Evolutionary conservation across 2,329 filamentous ascomycete genomes (phyloP).

Genomic region (Simplicillium sp.): DNA sequence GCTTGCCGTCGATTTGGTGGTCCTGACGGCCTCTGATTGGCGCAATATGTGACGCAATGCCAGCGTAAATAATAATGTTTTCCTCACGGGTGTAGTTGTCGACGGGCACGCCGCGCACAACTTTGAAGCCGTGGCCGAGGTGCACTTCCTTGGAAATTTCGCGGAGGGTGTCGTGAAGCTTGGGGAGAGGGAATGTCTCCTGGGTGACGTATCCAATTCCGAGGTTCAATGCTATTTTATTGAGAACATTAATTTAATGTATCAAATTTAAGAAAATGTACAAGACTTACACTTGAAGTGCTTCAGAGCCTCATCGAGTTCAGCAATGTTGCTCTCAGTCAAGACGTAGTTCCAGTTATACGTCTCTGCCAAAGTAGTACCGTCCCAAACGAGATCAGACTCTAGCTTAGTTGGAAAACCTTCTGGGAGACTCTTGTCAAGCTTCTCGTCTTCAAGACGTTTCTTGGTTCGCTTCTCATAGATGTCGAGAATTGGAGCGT

Average conservation of each 20-base stretch:
- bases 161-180: conserved; percentile 38
- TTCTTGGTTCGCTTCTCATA: conserved; percentile 40
- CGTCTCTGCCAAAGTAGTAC: conserved; percentile 30
- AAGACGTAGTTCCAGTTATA: conserved; percentile 47
- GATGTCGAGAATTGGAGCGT: conserved; percentile 43
- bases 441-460: conserved; percentile 28
- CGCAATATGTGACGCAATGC: conserved; percentile 49
- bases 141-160: conserved; percentile 44
- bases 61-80: conserved; percentile 50
- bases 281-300: conserved; percentile 29
- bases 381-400: conserved; percentile 49
- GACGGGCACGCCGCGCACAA: conserved; percentile 47
- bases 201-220: conserved; percentile 32
- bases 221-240: conserved; percentile 14
- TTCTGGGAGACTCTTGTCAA: conserved; percentile 30
- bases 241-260: background rate
- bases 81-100: conserved; percentile 43
- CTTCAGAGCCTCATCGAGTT: conserved; percentile 32
- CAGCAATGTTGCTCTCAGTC: conserved; percentile 32
- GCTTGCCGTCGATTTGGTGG: conserved; percentile 29
- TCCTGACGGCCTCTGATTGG: conserved; percentile 43
- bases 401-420: conserved; percentile 40
- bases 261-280: background rate
- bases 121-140: conserved; percentile 49
- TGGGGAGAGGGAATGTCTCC: conserved; percentile 46